Percentiles rank a stretch among this genome's conserved stretches.
Conservation (phyloP, 345 rosid species). For the Eucalyptus pumila region DNA sequence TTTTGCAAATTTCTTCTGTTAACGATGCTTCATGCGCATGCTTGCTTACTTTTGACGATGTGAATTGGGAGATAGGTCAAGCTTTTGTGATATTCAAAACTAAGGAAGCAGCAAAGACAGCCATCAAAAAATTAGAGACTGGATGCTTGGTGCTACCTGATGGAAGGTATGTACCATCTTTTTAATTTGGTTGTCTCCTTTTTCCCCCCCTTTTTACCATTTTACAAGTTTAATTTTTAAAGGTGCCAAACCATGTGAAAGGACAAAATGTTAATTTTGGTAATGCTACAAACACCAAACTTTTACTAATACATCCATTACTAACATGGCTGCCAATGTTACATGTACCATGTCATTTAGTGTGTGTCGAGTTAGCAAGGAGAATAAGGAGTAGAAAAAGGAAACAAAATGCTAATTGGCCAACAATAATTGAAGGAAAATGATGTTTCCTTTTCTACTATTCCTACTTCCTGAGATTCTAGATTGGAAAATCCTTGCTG, state of each 20-base stretch:
- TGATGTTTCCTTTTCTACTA: not conserved
- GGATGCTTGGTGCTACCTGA: constrained; percentile 64
- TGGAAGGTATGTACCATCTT: constrained; percentile 50
- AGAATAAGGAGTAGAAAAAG: not conserved
- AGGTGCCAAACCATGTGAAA: not conserved
- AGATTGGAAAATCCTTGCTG: not conserved
- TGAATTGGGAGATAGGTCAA: constrained; percentile 31
- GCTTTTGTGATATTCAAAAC: constrained; percentile 63
- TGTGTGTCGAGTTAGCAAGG: not conserved
- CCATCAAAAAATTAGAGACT: constrained; percentile 28
- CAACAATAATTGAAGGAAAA: not conserved
- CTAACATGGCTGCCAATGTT: not conserved
- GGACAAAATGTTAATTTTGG: not conserved
- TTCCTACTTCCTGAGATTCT: not conserved
- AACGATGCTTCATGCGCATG: not conserved
- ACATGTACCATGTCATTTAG: not conserved
- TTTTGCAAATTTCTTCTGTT: not conserved
- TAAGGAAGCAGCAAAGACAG: constrained; percentile 50
- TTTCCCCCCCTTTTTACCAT: not conserved
- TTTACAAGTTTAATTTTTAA: not conserved
- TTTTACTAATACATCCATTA: not conserved
- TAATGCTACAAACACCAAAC: not conserved
- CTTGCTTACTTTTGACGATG: not conserved
- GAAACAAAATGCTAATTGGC: not conserved
- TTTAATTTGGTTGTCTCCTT: not conserved